These are phyloP conservation scores for Monosporascus sp. DNA, from an alignment of 2,329 filamentous ascomycete species.

Conservation along the genomic window DNA sequence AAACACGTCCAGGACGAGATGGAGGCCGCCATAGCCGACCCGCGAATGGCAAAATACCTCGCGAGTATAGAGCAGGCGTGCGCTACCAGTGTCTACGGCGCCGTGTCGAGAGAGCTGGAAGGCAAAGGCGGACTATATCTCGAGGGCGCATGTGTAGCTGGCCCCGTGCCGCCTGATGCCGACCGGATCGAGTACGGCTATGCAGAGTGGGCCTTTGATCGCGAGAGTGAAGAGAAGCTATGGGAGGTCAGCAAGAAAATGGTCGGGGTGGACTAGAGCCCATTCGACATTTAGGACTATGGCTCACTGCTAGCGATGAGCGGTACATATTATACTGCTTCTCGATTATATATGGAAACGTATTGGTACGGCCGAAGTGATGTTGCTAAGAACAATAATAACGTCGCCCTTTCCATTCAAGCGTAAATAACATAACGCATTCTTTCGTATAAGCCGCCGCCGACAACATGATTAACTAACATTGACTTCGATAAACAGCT, in stretches of 20 bases:
- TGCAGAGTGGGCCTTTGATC: constrained; percentile 28
- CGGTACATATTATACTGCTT: too few relatives aligned
- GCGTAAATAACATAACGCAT: too few relatives aligned
- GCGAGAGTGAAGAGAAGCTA: constrained; percentile 31
- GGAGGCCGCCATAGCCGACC: constrained; percentile 2
- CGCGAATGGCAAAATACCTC: constrained; percentile 13
- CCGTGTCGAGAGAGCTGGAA: constrained; percentile 32
- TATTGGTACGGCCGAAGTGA: too few relatives aligned
- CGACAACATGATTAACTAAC: too few relatives aligned
- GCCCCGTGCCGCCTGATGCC: constrained; percentile 19
- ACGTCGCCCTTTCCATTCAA: too few relatives aligned
- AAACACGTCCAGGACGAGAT: constrained; percentile 18
- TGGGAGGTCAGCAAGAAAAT: constrained; percentile 27
- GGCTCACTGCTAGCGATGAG: too few relatives aligned
- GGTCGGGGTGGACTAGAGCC: constrained; percentile 12
- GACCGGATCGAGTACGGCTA: constrained; percentile 19
- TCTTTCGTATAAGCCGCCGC: too few relatives aligned
- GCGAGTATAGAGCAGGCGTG: constrained; percentile 36
- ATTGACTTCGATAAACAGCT: too few relatives aligned
- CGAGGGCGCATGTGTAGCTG: constrained; percentile 31
- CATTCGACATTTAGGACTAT: too few relatives aligned
- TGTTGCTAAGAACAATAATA: too few relatives aligned
- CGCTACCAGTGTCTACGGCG: constrained; percentile 38
- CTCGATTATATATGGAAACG: too few relatives aligned
- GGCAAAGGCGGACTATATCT: constrained; percentile 36